A percentile compares a stretch with the other conserved stretches of the same genome.
These are phyloP conservation scores for Arachis monticola DNA, from an alignment of 331 rosid genomes.

Conservation along the genomic window DNA sequence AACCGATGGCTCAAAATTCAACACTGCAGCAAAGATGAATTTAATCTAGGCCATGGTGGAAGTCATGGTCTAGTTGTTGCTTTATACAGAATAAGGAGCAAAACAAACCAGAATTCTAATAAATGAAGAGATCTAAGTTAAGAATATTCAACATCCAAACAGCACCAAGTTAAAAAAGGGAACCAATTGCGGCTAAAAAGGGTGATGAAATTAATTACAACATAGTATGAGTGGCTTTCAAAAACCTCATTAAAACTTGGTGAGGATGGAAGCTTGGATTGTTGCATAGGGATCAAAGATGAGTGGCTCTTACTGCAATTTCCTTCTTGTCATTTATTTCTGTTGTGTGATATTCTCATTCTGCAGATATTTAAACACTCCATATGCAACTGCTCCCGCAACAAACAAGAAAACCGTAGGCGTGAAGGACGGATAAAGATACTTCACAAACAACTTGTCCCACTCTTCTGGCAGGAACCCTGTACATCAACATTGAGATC, in stretches of 20 bases:
- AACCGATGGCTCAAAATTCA: background rate
- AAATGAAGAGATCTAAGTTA: slow-evolving; percentile 4
- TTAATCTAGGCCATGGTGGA: slow-evolving; percentile 9
- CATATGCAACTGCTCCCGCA: slow-evolving; percentile 79
- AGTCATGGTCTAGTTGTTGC: background rate
- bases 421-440: slow-evolving; percentile 80
- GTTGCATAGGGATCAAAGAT: slow-evolving; percentile 30
- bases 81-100: background rate
- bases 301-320: slow-evolving; percentile 9
- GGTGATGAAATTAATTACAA: slow-evolving; percentile 10
- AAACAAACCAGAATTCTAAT: background rate
- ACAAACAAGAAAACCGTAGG: slow-evolving; percentile 82
- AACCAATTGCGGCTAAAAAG: background rate
- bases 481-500: slow-evolving; percentile 39
- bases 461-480: slow-evolving; percentile 91
- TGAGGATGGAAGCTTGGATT: background rate
- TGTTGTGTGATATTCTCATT: slow-evolving; percentile 64
- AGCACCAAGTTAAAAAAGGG: slow-evolving; percentile 21
- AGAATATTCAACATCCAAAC: slow-evolving; percentile 26
- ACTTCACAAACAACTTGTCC: slow-evolving; percentile 86
- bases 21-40: background rate
- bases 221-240: too few relatives aligned
- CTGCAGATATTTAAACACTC: slow-evolving; percentile 80
- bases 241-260: background rate
- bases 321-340: too few relatives aligned